These are phyloP conservation scores for Ascocoryne sarcoides DNA, from an alignment of 2,329 filamentous ascomycete species.

Conservation along the genomic window DNA sequence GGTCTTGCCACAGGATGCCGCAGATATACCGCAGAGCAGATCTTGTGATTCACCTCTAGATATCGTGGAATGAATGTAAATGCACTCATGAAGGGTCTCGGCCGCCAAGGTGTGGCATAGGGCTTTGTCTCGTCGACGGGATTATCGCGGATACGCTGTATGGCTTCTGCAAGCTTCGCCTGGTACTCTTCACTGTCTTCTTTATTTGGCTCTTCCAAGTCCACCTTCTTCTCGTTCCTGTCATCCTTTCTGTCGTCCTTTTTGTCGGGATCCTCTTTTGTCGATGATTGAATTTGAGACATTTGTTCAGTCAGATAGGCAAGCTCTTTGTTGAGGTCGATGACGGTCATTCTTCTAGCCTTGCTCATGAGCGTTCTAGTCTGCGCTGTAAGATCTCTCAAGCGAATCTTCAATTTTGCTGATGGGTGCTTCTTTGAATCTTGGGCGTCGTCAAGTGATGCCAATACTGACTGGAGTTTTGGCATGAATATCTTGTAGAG, in stretches of 20 bases:
- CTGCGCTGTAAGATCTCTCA: background rate
- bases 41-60: constrained; percentile 94
- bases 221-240: background rate
- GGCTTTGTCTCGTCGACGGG: constrained; percentile 69
- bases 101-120: constrained; percentile 85
- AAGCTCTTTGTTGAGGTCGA: background rate
- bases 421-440: background rate
- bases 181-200: background rate
- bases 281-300: background rate
- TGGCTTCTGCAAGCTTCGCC: background rate
- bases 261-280: background rate
- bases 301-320: background rate
- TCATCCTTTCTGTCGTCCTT: background rate
- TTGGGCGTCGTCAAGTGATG: background rate
- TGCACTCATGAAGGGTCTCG: constrained; percentile 75
- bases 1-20: constrained; percentile 85
- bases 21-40: constrained; percentile 91
- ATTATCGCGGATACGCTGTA: background rate
- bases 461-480: background rate
- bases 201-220: background rate
- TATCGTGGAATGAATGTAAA: constrained; percentile 95
- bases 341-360: background rate
- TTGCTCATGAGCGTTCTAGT: background rate
- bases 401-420: background rate
- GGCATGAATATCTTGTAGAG: no score